Base-by-base conservation (phyloP, 768 basidiomycete species). In the Lactifluus piperatus region DNA sequence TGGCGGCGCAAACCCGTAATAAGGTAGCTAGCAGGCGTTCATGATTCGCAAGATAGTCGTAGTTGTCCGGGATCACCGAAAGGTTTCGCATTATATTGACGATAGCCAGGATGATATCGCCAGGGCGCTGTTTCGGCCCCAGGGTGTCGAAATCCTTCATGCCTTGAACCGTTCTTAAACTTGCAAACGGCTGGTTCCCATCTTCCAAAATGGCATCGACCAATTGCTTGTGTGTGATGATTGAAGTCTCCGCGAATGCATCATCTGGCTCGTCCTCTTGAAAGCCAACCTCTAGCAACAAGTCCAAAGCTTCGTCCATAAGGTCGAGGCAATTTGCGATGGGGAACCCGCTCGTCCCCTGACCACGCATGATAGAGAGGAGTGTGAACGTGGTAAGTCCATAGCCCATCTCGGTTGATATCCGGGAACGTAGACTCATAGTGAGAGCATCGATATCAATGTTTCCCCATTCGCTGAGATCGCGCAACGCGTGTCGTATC, bases 391-490 rank as follows among this genome's bases (percentile, higher is more conserved):
- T 90, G 22, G 93, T 92, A 64, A 99, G 74, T 5, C 89, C 91
- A 69, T 94, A 98, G 4, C 93, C 86, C 54, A 94, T 74, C 71
- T 99, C 95, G 47, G 82, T 78, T 9, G 85, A 79, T 43, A 97
- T 73, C 36, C 94, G 79, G 36, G 90, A 95, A 32, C 94, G 87
- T 41, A 99, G 74, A 30, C 90, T 89, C 86, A 99, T 85, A n/a
- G 85, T 85, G 51, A 99, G 77, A n/a, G 84, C 84, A 68, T 97
- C 94, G 58, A 97, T 84, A 66, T 98, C 94, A 51, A 95, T 82
- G 8, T 77, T 79, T 22, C 91, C 93, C 84, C 94, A 91, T 54
- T 94, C 91, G 68, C 85, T 84, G 62, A 91, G 79, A 51, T 86
- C 82, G 20, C 57, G 88, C 79, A 66, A 87, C 70, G 6, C 81